Percentiles rank a stretch among this genome's conserved stretches.
Conservation (phyloP, 164 flowering plant species). For the Euptelea pleiosperma region DNA sequence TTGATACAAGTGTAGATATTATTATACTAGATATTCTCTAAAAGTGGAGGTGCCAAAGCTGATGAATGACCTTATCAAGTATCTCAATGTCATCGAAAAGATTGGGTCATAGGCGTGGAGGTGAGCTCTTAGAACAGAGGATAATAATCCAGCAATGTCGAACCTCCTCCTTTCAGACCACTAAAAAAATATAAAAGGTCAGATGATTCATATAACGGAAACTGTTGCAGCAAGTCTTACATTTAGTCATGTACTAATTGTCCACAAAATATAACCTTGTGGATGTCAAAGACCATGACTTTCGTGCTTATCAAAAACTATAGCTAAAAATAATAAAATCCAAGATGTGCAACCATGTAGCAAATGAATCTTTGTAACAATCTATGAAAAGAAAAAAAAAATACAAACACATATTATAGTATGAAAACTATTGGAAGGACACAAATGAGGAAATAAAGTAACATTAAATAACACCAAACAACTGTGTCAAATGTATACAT, state of each 20-base stretch:
- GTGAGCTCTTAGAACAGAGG: slow-evolving; percentile 81
- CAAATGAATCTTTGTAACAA: too few relatives aligned
- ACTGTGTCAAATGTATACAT: too few relatives aligned
- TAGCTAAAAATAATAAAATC: too few relatives aligned
- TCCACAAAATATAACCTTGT: background rate
- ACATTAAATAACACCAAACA: too few relatives aligned
- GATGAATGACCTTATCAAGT: slow-evolving; percentile 74
- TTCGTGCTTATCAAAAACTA: too few relatives aligned
- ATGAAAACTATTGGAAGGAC: too few relatives aligned
- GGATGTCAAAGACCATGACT: too few relatives aligned
- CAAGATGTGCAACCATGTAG: too few relatives aligned
- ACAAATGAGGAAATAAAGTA: too few relatives aligned
- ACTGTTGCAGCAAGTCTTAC: background rate
- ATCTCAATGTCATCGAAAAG: slow-evolving; percentile 91
- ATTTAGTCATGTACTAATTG: background rate
- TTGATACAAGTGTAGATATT: slow-evolving; percentile 3
- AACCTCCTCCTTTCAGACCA: slow-evolving; percentile 87
- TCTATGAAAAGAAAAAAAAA: too few relatives aligned
- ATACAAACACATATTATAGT: too few relatives aligned
- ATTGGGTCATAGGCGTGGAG: slow-evolving; percentile 90
- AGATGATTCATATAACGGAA: slow-evolving; percentile 5
- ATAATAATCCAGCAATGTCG: slow-evolving; percentile 84
- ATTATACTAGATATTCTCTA: background rate
- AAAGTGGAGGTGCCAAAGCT: slow-evolving; percentile 3
- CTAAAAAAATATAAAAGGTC: slow-evolving; percentile 39